Base-by-base conservation (phyloP, 495 filamentous ascomycete genomes). In the Sphaerosporella brunnea region DNA sequence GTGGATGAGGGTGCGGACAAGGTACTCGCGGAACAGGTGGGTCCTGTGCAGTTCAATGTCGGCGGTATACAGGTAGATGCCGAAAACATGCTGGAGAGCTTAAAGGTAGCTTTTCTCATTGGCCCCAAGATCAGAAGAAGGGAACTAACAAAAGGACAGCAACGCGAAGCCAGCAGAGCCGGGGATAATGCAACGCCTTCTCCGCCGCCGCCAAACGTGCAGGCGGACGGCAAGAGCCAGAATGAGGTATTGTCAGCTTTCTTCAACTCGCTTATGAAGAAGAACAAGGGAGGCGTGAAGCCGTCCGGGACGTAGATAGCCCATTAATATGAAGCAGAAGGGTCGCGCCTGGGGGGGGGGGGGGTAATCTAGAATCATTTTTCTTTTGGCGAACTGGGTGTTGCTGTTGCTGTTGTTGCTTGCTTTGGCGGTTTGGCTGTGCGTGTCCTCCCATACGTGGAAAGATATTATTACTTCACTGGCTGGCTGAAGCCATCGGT, bases 31-130 rank as follows among this genome's bases (percentile, higher is more conserved):
- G 84, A 93, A 58, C 84, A 94, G 52, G 93, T 94, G 50, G 88
- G 88, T 0, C 87, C 87, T 2, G 85, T 94, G 49, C 86, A 95
- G 55, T 93, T 94, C 64, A 96, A 96, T 58, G 84, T 94, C 72
- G 88, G 87, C 18, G 88, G 88, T 47, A 94, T 96, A 47, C 87
- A 95, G 59, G 84, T 95, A 7, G 85, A 96, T 65, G 86, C 86
- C 7, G 88, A 96, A 56, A 90, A 93, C 52, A 90, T 93, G 81
- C 63, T 94, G 41, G 80, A 86, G 60, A 75, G 82, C 59, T 69
- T 94, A 37, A 84, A 84, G 73, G 85, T 90, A 66, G 54, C 66
- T 58, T 24, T 32, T 20, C 46, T 39, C 35, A 34, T 19, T 38
- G 23, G 21, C 24, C 23, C 16, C 18, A 41, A 55, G 58, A 49